Percentiles rank a stretch among this genome's conserved stretches.
Evolutionary conservation across 2,329 filamentous ascomycete species (phyloP).

Genomic region (Pseudophaeomoniella oleicola): DNA sequence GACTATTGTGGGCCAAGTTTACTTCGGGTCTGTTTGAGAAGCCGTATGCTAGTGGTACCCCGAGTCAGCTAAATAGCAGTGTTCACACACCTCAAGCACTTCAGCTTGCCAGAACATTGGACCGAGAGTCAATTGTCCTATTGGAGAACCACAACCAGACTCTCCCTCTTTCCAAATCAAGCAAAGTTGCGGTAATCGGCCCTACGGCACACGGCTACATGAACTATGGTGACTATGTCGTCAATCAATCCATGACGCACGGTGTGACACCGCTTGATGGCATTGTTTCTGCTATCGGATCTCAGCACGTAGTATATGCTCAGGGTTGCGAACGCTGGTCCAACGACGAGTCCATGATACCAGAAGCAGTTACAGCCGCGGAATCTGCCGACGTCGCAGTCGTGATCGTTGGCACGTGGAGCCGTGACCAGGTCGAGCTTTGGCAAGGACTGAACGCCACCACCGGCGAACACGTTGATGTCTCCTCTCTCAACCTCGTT

Average conservation of each 20-base stretch:
- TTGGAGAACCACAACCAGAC: slow-evolving; percentile 42
- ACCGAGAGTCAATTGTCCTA: slow-evolving; percentile 48
- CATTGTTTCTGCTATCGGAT: slow-evolving; percentile 43
- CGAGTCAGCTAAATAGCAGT: slow-evolving; percentile 39
- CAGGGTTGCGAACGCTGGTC: slow-evolving; percentile 63
- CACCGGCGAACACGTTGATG: slow-evolving; percentile 60
- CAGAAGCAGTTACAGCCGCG: slow-evolving; percentile 50
- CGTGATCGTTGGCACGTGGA: slow-evolving; percentile 63
- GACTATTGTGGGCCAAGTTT: slow-evolving; percentile 55
- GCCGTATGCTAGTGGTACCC: slow-evolving; percentile 45
- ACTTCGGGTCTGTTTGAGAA: slow-evolving; percentile 56
- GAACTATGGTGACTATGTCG: slow-evolving; percentile 65
- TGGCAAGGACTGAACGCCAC: slow-evolving; percentile 60
- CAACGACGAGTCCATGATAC: slow-evolving; percentile 51
- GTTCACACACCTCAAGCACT: slow-evolving; percentile 49
- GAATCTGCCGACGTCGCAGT: slow-evolving; percentile 56
- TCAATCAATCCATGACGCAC: slow-evolving; percentile 28
- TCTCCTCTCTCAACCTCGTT: slow-evolving; percentile 48
- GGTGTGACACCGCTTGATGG: slow-evolving; percentile 58
- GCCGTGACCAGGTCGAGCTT: slow-evolving; percentile 55
- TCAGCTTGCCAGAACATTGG: slow-evolving; percentile 46
- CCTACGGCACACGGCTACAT: slow-evolving; percentile 60
- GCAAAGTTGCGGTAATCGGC: slow-evolving; percentile 59
- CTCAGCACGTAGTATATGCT: slow-evolving; percentile 48
- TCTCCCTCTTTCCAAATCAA: slow-evolving; percentile 45